Evolutionary conservation across 371 early-diverging fungal species (phyloP).

Genomic region (Funneliformis caledonium): DNA sequence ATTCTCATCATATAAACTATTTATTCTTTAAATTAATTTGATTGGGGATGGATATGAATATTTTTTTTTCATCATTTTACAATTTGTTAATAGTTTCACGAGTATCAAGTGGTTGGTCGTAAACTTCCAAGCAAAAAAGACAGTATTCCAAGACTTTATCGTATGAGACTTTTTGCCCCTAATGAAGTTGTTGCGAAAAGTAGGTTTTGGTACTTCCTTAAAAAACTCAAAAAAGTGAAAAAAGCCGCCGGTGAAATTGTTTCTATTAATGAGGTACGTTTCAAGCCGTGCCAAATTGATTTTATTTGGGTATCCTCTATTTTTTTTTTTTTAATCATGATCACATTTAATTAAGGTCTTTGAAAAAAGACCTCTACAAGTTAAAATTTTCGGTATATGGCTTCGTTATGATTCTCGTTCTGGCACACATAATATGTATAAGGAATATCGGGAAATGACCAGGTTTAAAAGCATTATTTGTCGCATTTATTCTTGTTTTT

Average conservation of each 20-base stretch:
- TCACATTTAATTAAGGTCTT: conserved; percentile 69
- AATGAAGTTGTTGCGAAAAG: conserved; percentile 99
- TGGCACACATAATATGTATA: conserved; percentile 99
- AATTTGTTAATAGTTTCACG: conserved; percentile 57
- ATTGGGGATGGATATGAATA: not conserved
- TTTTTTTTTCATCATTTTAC: not conserved
- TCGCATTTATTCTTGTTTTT: not conserved
- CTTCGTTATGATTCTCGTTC: conserved; percentile 99
- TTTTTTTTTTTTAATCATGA: not conserved
- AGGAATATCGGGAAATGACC: conserved; percentile 99
- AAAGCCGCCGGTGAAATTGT: conserved; percentile 97
- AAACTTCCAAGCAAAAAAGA: conserved; percentile 94
- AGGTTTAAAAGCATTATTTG: conserved; percentile 32
- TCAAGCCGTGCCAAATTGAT: not conserved
- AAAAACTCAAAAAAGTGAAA: conserved; percentile 99
- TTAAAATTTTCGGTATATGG: conserved; percentile 99
- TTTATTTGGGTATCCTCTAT: not conserved
- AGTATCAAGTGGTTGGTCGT: conserved; percentile 91
- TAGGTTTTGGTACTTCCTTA: conserved; percentile 99
- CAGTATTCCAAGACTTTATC: conserved; percentile 95
- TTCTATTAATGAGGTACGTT: conserved; percentile 87
- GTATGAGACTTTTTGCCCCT: conserved; percentile 98
- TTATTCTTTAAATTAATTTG: not conserved
- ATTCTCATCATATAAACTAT: not conserved
- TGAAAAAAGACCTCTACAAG: conserved; percentile 91